Evolutionary conservation across 495 filamentous ascomycete species (phyloP), one percentile per base, ranked within the genome.

Genomic region (Penicillium daleae): DNA sequence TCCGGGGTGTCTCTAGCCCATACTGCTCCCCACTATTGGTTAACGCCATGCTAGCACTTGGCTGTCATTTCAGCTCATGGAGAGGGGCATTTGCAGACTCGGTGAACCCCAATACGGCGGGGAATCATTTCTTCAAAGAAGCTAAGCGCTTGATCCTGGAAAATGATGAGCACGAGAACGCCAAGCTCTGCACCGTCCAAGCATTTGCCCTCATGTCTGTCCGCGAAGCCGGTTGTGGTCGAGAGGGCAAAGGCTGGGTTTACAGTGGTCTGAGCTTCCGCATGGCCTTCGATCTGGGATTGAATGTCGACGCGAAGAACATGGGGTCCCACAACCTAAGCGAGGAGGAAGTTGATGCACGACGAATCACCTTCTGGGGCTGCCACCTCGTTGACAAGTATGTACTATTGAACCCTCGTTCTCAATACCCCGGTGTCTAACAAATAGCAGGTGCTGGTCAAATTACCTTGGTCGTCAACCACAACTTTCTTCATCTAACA

Each of bases 231-330:
- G 95, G 95, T 4, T 99, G 95, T 75, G 95, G 92, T 1, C 84
- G 95, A 32, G 95, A 99, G 78, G 91, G 92, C 35, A 96, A 93
- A 71, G 95, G 95, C 12, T 99, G 95, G 95, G 92, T 97, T 6
- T 99, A 98, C 72, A 96, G 91, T 66, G 95, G 95, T 35, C 97
- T 99, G 89, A 94, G 91, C 70, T 99, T 99, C 69, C 88, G 95
- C n/a, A 97, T 99, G 95, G 94, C 93, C 0, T 90, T 89, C 71
- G 95, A 99, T 70, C 82, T 99, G 42, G 95, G 95, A 0, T 78
- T 99, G 58, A 97, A 97, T 68, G 83, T 97, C n/a, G 89, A 97
- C 74, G 84, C 89, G 2, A 83, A 85, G 2, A 86, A 83, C 13
- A 80, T 91, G 27, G 79, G 73, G 6, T 81, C 85, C 32, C 82